These are phyloP conservation scores for Nannochloris sp. DNA, from an alignment of 139 green algal genomes.

Conservation along the genomic window DNA sequence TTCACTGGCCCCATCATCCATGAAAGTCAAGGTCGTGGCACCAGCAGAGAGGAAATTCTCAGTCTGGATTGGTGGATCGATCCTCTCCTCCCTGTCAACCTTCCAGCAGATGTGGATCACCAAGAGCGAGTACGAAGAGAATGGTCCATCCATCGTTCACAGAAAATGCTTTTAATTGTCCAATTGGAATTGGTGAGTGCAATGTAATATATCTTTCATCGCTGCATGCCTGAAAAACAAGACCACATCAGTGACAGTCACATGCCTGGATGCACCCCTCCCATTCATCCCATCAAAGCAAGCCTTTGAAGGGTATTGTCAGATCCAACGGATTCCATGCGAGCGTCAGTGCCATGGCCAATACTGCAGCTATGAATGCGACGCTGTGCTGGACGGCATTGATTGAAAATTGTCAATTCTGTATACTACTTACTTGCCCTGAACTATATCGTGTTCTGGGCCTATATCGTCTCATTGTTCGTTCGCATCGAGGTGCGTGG, in stretches of 20 bases:
- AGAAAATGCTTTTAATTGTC: slow-evolving; percentile 89
- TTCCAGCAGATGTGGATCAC: slow-evolving; percentile 95
- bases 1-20: slow-evolving; percentile 70
- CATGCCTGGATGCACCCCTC: not conserved
- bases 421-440: no score
- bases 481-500: no score
- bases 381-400: no score
- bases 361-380: no score
- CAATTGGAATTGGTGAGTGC: not conserved
- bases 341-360: no score
- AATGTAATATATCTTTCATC: not conserved
- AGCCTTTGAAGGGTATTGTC: not conserved
- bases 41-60: slow-evolving; percentile 91
- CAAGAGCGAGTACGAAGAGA: slow-evolving; percentile 90
- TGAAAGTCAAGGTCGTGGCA: slow-evolving; percentile 95
- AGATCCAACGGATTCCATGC: no score
- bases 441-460: no score
- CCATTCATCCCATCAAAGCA: not conserved
- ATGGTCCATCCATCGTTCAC: slow-evolving; percentile 93
- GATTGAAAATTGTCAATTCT: no score
- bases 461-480: no score
- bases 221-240: not conserved
- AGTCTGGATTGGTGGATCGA: slow-evolving; percentile 98
- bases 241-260: not conserved
- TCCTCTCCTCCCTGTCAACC: slow-evolving; percentile 94